phyloP scores from a whole-genome alignment of 129 eudicot genomes.

The Gnaphalium uliginosum region DNA sequence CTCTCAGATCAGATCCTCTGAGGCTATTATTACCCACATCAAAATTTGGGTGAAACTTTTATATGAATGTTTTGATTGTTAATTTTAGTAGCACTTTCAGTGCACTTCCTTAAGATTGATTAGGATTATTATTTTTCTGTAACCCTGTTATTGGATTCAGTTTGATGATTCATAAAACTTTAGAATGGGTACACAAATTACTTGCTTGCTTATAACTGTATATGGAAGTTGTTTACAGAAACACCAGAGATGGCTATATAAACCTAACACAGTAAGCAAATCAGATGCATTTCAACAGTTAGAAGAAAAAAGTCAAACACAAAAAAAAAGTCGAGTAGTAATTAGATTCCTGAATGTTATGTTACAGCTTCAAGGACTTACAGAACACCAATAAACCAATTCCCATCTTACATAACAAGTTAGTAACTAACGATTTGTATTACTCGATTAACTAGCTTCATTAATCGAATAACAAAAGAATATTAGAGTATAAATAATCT shows the following conservation, averaged over 20 bases:
- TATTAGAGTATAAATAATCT: constrained; percentile 3
- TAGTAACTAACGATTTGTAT: constrained; percentile 1
- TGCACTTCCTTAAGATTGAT: constrained; percentile 33
- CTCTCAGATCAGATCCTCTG: constrained; percentile 78
- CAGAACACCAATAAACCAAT: constrained; percentile 15
- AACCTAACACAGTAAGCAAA: not conserved
- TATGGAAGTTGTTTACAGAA: too few species aligned
- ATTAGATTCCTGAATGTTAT: constrained; percentile 10
- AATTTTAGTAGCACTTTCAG: constrained; percentile 36
- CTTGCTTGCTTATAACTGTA: not conserved
- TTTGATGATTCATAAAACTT: not conserved
- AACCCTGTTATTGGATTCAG: constrained; percentile 28
- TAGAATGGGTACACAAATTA: not conserved
- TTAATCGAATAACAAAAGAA: constrained; percentile 37
- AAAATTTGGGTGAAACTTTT: not conserved
- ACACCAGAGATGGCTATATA: too few species aligned
- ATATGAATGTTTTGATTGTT: constrained; percentile 17
- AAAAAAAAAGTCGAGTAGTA: constrained; percentile 6
- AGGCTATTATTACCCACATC: constrained; percentile 5
- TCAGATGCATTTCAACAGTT: not conserved
- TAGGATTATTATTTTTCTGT: constrained; percentile 12
- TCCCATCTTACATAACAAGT: constrained; percentile 13
- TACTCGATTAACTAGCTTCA: constrained; percentile 25
- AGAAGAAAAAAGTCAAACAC: not conserved
- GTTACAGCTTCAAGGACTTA: constrained; percentile 14